Base-by-base conservation (phyloP, 2,329 filamentous ascomycete species). In the Cryphonectria japonica region DNA sequence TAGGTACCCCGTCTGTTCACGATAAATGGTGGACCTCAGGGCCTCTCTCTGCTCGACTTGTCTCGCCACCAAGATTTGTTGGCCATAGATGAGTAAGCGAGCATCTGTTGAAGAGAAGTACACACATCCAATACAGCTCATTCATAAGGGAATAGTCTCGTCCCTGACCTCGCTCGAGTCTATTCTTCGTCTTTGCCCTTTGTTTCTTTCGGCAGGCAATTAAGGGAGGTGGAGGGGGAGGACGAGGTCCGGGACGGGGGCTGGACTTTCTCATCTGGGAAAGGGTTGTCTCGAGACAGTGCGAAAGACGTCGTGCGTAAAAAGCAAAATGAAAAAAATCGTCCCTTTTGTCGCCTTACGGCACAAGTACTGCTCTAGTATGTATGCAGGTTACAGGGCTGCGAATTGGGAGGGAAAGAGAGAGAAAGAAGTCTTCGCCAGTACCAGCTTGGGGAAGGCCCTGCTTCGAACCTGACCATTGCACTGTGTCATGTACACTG, bases 261-360 rank as follows among this genome's bases (percentile, higher is more conserved):
- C 32, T 68, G 59, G 57, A 68, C 67, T 63, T 68, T 13, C 67
- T 62, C 32, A 34, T 52, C 59, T 68, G 43, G 67, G 67, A 50
- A 67, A 67, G 29, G 46, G 59, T 61, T 61, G 52, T 59, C 65
- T 59, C 54, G 61, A 54, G 57, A 68, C 67, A 68, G 67, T 68
- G 67, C 67, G 67, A 68, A 41, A n/a, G 41, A 34, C 8, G 34
- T 14, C 41, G 54, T 60, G 43, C 6, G 43, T 46, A 22, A 11
- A 8, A n/a, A 50, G 26, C 34, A 3, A 34, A 34, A 34, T 34
- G 6, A 22, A 9, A 8, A n/a, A 52, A n/a, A 29, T 14, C 37
- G 43, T 66, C 46, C 46, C 29, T 39, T 66, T 54, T 50, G 43
- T 52, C 46, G 22, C 11, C 46, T 50, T 34, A 32, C 14, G 7